These are phyloP conservation scores for Begonia peltatifolia DNA, from an alignment of 306 rosid species.

Conservation along the genomic window DNA sequence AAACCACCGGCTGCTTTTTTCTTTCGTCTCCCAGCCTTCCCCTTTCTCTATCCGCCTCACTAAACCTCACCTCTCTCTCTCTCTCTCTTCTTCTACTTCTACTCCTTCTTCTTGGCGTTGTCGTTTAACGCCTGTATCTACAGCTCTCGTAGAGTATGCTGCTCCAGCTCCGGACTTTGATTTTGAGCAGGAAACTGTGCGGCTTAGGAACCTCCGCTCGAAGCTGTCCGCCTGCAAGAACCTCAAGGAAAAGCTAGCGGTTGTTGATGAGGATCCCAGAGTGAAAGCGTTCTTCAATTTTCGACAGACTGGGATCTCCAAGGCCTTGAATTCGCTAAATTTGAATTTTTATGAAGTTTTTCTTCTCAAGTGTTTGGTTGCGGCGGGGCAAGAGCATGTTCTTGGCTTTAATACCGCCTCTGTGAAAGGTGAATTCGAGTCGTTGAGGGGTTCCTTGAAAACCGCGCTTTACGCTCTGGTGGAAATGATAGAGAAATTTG, in stretches of 20 bases:
- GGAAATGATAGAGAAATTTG: constrained; percentile 64
- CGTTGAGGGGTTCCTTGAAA: constrained; percentile 39
- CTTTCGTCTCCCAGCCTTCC: constrained; percentile 20
- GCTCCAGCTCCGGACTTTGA: constrained; percentile 42
- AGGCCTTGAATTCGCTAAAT: constrained; percentile 22
- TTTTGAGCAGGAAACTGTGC: constrained; percentile 42
- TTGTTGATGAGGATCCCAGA: constrained; percentile 46
- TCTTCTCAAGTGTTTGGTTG: constrained; percentile 67
- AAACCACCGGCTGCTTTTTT: constrained; percentile 24
- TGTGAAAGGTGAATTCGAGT: constrained; percentile 17
- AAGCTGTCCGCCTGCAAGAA: constrained; percentile 23
- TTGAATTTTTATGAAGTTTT: constrained; percentile 25
- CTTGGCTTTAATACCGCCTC: constrained; percentile 29
- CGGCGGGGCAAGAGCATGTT: constrained; percentile 75
- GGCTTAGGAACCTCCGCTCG: constrained; percentile 41
- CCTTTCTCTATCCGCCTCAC: constrained; percentile 4
- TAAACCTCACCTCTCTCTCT: constrained; percentile 5
- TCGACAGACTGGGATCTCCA: constrained; percentile 12
- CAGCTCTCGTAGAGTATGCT: constrained; percentile 47
- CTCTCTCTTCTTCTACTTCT: constrained; percentile 8
- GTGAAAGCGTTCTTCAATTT: constrained; percentile 50
- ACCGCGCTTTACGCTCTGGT: constrained; percentile 54
- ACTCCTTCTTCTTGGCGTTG: constrained; percentile 11
- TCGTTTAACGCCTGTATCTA: constrained; percentile 37
- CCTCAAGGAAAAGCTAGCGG: constrained; percentile 25